Evolutionary conservation across 2,329 filamentous ascomycete species (phyloP).

Genomic region (Fusarium hainanense): DNA sequence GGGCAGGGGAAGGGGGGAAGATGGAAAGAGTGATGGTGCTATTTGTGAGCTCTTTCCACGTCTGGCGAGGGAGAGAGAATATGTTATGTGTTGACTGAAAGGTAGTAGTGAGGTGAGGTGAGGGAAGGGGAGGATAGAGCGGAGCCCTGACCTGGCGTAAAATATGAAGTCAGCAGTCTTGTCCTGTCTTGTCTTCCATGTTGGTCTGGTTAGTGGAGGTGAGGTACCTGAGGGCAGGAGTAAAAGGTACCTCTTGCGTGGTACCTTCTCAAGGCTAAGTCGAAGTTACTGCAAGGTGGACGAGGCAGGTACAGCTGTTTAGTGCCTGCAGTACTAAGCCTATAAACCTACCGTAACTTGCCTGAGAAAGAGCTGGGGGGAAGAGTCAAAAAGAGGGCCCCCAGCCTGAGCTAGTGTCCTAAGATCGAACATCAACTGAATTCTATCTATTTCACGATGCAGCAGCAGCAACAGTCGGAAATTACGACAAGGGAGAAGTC

Average conservation of each 20-base stretch:
- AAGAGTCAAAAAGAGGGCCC: slow-evolving; percentile 29
- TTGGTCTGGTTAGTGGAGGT: not conserved
- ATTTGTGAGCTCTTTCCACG: slow-evolving; percentile 47
- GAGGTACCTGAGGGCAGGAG: slow-evolving; percentile 5
- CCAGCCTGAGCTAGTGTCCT: slow-evolving; percentile 20
- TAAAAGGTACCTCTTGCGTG: not conserved
- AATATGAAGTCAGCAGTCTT: slow-evolving; percentile 34
- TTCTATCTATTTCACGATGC: slow-evolving; percentile 13
- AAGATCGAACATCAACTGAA: slow-evolving; percentile 19
- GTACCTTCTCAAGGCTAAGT: slow-evolving; percentile 22
- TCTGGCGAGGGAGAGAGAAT: slow-evolving; percentile 44
- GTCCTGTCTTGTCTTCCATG: not conserved
- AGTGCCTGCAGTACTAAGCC: slow-evolving; percentile 17
- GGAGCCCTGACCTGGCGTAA: slow-evolving; percentile 17
- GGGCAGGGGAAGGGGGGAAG: slow-evolving; percentile 28
- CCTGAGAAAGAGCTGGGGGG: slow-evolving; percentile 19
- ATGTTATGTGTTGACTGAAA: slow-evolving; percentile 30
- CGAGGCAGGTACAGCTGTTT: slow-evolving; percentile 26
- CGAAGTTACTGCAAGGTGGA: slow-evolving; percentile 19
- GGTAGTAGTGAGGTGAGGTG: slow-evolving; percentile 26
- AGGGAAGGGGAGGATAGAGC: slow-evolving; percentile 27
- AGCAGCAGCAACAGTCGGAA: slow-evolving; percentile 4
- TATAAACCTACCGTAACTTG: slow-evolving; percentile 19
- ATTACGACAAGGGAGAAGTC: not conserved
- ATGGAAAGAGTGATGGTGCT: slow-evolving; percentile 44